phyloP scores from a whole-genome alignment of 2,329 filamentous ascomycete species.

The Monilinia fructicola region DNA sequence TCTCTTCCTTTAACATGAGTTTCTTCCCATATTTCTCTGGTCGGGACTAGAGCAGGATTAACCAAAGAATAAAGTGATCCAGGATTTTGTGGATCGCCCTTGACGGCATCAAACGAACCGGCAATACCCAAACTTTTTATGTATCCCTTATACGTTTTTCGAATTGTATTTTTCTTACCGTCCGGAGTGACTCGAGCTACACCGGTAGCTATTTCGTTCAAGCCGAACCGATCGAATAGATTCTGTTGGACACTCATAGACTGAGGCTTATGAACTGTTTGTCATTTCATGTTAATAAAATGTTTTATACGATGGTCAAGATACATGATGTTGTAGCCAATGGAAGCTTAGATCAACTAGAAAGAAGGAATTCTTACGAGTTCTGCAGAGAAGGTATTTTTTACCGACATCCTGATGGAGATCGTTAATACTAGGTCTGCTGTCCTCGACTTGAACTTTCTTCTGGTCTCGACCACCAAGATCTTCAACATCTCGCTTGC shows the following conservation, averaged over 20 bases:
- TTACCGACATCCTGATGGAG: conserved; percentile 65
- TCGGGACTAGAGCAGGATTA: conserved; percentile 46
- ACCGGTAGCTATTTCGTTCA: conserved; percentile 57
- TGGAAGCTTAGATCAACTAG: conserved; percentile 27
- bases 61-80: conserved; percentile 50
- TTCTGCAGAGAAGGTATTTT: conserved; percentile 67
- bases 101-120: conserved; percentile 60
- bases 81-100: conserved; percentile 50
- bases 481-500: conserved; percentile 60
- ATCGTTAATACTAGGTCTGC: conserved; percentile 61
- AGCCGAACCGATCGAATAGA: conserved; percentile 58
- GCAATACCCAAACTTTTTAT: conserved; percentile 63
- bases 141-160: conserved; percentile 68
- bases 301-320: conserved; percentile 32
- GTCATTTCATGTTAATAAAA: conserved; percentile 41
- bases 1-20: conserved; percentile 55
- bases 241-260: conserved; percentile 55
- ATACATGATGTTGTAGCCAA: conserved; percentile 25
- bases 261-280: conserved; percentile 38
- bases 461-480: conserved; percentile 57
- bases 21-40: conserved; percentile 54
- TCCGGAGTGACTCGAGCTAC: conserved; percentile 64
- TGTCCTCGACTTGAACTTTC: conserved; percentile 62
- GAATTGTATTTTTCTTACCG: conserved; percentile 65
- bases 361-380: conserved; percentile 60